Conservation (phyloP, 208 protist genomes). For the Acanthamoeba healyi region DNA sequence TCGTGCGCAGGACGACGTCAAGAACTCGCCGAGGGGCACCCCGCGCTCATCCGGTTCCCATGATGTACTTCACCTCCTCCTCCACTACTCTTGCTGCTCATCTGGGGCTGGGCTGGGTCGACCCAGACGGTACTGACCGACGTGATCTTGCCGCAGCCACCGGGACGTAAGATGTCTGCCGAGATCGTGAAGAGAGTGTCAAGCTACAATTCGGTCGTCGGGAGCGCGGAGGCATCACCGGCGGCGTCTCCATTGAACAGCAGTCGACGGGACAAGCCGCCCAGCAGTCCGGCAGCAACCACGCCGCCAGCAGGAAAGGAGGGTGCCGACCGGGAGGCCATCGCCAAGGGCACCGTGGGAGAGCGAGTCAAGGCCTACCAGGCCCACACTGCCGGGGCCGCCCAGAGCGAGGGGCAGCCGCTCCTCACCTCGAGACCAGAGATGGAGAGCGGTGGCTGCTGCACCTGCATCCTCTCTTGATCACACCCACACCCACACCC, state of each 20-base stretch:
- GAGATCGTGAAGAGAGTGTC: conserved; percentile 20
- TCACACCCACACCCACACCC: too few species aligned
- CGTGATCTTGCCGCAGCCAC: not conserved
- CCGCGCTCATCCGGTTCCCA: too few species aligned
- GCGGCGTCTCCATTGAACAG: not conserved
- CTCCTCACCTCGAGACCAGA: not conserved
- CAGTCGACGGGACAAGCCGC: not conserved
- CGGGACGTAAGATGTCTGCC: conserved; percentile 22
- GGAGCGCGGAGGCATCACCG: not conserved
- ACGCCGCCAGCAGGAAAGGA: not conserved
- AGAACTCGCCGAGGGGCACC: not conserved
- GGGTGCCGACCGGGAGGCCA: not conserved
- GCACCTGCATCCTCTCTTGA: conserved; percentile 9
- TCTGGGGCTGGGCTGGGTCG: not conserved
- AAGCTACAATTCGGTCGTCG: not conserved
- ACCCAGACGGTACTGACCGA: not conserved
- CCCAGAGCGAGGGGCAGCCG: conserved; percentile 9
- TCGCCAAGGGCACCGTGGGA: conserved; percentile 34
- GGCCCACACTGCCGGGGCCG: not conserved
- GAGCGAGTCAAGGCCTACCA: conserved; percentile 47
- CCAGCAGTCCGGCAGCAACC: not conserved
- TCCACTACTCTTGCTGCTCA: not conserved
- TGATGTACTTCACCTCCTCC: conserved; percentile 8
- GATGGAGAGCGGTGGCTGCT: not conserved
- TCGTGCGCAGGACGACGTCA: conserved; percentile 8